A percentile compares a stretch with the other conserved stretches of the same genome.
These are phyloP conservation scores for Botrytis fragariae DNA, from an alignment of 2,329 filamentous ascomycete genomes.

Conservation along the genomic window DNA sequence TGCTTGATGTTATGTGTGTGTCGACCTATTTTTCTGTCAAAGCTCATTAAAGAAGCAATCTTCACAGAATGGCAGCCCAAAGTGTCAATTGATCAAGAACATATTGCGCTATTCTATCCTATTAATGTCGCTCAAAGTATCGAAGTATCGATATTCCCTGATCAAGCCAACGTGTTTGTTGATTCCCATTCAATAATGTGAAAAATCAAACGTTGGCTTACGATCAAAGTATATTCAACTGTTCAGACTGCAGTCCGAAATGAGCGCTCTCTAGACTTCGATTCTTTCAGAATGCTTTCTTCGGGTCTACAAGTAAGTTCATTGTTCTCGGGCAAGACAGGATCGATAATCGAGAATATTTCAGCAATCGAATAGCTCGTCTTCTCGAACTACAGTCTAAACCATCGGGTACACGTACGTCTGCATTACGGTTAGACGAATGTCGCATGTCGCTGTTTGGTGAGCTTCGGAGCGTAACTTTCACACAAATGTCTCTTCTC, in stretches of 20 bases:
- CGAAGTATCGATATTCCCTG: background rate
- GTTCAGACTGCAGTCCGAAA: no score
- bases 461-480: background rate
- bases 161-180: background rate
- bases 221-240: no score
- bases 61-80: background rate
- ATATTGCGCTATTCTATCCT: background rate
- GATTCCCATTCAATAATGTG: no score
- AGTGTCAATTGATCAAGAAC: background rate
- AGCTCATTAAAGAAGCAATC: background rate
- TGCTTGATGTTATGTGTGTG: background rate
- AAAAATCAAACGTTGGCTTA: background rate
- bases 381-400: background rate
- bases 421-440: background rate
- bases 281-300: background rate
- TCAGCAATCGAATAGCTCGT: background rate
- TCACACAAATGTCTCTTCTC: background rate
- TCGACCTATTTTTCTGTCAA: no score
- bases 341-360: background rate
- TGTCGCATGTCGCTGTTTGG: background rate
- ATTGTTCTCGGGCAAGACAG: background rate
- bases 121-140: background rate
- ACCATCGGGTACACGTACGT: background rate
- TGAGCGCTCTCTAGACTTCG: no score
- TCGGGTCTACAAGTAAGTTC: background rate